Evolutionary conservation across 2,329 filamentous ascomycete species (phyloP), one percentile per base, ranked within the genome.

Genomic region (Talaromyces marneffei): DNA sequence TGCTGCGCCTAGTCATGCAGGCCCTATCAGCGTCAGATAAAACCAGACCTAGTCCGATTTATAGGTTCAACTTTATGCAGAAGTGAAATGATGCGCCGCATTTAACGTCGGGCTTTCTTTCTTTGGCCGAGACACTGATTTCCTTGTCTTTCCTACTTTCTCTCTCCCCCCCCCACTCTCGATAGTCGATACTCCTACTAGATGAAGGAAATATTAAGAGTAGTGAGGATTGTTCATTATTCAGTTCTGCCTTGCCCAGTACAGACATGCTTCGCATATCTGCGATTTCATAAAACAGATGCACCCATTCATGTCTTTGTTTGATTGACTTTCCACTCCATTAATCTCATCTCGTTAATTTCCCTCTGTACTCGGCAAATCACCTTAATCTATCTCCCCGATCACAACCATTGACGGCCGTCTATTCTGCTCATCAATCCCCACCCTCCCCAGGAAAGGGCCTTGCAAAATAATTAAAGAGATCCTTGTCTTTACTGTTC

Each of bases 61-160:
- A 31, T 53, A 59, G 56, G 56, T n/a, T 54, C 50, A 46, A 59
- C 50, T 58, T 42, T 58, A 50, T 61, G 62, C 58, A 57, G 54
- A 53, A 53, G 16, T 61, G 42, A 57, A 42, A 46, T 61, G 59
- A 63, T 63, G 54, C 61, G 61, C 58, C 62, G 62, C 62, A 62
- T 56, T 61, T 39, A 46, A 61, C 35, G 29, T 63, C 48, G 48
- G n/a, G 25, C 37, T 53, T 50, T 57, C 60, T 62, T 57, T 57
- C 50, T 63, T 57, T 63, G 61, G 57, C 53, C 50, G 33, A 62
- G 50, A 56, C 40, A 57, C 18, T 53, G 29, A 16, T 31, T 40
- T 53, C 27, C 35, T 23, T 40, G 25, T 35, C 18, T 40, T 35
- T 16, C 33, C 33, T 25, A 33, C 52, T 55, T 39, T 35, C 33